phyloP scores from a whole-genome alignment of 495 filamentous ascomycete genomes.

The Penicillium goetzii region DNA sequence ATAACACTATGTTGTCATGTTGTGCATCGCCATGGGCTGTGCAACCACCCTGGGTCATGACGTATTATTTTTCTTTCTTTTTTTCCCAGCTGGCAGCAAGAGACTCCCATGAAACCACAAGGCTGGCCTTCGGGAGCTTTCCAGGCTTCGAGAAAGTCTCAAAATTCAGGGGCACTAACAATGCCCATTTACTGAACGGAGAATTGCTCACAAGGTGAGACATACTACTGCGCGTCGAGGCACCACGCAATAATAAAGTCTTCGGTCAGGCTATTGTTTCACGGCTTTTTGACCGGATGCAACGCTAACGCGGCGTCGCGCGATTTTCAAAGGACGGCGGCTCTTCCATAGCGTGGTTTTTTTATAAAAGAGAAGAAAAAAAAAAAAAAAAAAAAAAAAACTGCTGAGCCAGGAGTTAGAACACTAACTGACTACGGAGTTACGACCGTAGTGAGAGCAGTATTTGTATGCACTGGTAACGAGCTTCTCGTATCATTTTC shows the following conservation, averaged over 20 bases:
- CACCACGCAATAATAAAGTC: neutral
- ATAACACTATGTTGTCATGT: too few relatives aligned
- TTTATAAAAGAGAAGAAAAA: too few relatives aligned
- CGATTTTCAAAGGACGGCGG: neutral
- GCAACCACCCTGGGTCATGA: neutral
- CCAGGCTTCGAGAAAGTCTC: conserved; percentile 3
- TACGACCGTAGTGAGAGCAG: neutral
- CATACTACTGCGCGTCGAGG: neutral
- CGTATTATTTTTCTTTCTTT: neutral
- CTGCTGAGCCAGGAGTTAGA: neutral
- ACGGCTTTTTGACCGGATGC: neutral
- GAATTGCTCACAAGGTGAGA: conserved; percentile 1
- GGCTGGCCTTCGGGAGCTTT: neutral
- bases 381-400: too few relatives aligned
- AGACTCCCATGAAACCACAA: neutral
- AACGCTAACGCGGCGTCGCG: neutral
- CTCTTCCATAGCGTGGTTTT: neutral
- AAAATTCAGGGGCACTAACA: neutral
- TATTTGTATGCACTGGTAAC: neutral
- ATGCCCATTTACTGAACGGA: neutral
- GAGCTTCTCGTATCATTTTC: neutral
- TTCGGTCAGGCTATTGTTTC: conserved; percentile 9
- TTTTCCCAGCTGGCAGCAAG: neutral
- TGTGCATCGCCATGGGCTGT: neutral
- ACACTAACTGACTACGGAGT: neutral